phyloP scores from a whole-genome alignment of 371 early-diverging fungal species.

The Rhizomucor miehei region DNA sequence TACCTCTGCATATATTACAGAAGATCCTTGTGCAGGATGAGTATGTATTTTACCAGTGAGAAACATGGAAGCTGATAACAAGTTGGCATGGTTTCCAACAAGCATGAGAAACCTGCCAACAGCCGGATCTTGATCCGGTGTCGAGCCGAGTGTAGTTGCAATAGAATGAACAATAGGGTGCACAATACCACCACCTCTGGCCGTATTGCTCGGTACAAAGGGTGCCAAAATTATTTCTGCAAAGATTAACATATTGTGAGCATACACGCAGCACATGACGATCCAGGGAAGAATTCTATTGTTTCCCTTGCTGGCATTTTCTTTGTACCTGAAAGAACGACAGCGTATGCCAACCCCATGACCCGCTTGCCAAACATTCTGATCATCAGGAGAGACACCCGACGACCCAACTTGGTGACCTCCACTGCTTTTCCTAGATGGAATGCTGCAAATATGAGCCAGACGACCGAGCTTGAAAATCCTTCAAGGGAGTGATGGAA shows the following conservation, averaged over 20 bases:
- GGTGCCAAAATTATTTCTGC: constrained; percentile 63
- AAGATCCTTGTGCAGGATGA: background rate
- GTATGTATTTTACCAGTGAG: constrained; percentile 37
- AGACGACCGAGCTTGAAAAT: constrained; percentile 60
- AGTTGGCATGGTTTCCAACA: constrained; percentile 57
- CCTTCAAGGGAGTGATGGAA: constrained; percentile 58
- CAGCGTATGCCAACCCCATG: constrained; percentile 61
- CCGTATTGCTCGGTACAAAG: constrained; percentile 72
- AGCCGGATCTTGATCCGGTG: constrained; percentile 27
- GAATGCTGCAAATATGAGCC: constrained; percentile 72
- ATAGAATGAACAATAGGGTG: constrained; percentile 67
- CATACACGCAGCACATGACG: background rate
- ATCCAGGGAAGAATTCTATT: no score
- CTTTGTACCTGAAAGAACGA: constrained; percentile 46
- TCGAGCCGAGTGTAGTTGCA: constrained; percentile 47
- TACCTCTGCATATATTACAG: background rate
- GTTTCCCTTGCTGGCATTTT: background rate
- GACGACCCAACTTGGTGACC: constrained; percentile 55
- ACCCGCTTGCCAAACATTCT: constrained; percentile 50
- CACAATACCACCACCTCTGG: constrained; percentile 74
- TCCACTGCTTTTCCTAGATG: constrained; percentile 69
- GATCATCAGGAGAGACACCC: constrained; percentile 57
- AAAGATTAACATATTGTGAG: background rate
- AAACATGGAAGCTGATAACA: constrained; percentile 65
- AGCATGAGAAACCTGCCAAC: constrained; percentile 52